Percentiles rank a stretch among this genome's conserved stretches.
These are phyloP conservation scores for Vaccinium corymbosum DNA, from an alignment of 148 eudicot genomes.

Conservation along the genomic window DNA sequence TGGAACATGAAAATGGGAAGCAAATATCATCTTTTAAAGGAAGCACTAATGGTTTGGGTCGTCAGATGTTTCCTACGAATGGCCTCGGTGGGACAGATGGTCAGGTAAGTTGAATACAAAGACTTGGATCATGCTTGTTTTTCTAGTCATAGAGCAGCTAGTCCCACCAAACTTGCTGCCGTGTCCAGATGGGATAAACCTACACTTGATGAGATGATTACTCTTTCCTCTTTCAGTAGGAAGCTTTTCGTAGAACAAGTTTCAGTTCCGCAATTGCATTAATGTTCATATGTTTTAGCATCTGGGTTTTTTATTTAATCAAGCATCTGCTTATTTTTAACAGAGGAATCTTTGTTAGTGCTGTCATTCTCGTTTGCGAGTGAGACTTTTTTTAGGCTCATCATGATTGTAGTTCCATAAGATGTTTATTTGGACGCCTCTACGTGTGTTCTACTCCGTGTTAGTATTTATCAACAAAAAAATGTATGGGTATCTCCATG, in stretches of 20 bases:
- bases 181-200: neutral
- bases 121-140: neutral
- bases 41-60: neutral
- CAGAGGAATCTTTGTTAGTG: too few species aligned
- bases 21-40: constrained; percentile 12
- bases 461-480: neutral
- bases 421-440: neutral
- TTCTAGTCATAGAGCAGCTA: neutral
- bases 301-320: neutral
- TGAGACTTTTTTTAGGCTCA: neutral
- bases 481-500: neutral
- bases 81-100: constrained; percentile 9
- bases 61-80: constrained; percentile 15
- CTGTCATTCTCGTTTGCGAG: neutral
- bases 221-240: too few species aligned
- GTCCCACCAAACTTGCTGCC: neutral
- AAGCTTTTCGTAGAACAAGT: neutral
- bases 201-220: neutral
- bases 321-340: neutral
- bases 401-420: neutral
- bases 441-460: neutral
- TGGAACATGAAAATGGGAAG: constrained; percentile 12
- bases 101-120: constrained; percentile 25
- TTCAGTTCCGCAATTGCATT: neutral
- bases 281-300: neutral